These are phyloP conservation scores for Thecaphora frezii DNA, from an alignment of 1,284 basidiomycete species.

Conservation along the genomic window DNA sequence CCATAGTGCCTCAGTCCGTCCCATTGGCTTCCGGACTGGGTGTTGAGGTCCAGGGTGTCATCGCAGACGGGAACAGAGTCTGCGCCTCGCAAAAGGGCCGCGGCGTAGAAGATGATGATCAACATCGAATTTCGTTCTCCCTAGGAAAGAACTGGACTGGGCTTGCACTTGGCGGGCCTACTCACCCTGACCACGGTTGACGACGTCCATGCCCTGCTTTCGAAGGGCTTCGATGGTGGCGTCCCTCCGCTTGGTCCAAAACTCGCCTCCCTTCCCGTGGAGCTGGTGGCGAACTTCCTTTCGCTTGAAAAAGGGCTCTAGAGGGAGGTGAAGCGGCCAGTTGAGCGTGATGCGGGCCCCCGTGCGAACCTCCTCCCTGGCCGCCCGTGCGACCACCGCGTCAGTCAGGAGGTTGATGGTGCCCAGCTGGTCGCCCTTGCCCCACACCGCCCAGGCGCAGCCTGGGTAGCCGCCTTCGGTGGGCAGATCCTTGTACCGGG, in stretches of 20 bases:
- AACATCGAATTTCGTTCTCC: conserved; percentile 1
- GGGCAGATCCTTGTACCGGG: conserved; percentile 38
- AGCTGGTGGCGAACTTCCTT: conserved; percentile 30
- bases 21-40: conserved; percentile 75
- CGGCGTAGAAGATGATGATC: background rate
- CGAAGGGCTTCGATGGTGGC: conserved; percentile 13
- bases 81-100: background rate
- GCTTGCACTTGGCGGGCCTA: no score
- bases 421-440: conserved; percentile 70
- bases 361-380: conserved; percentile 67
- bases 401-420: conserved; percentile 72
- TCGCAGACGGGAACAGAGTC: conserved; percentile 35
- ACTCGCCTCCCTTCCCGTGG: conserved; percentile 25
- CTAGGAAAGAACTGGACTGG: no score
- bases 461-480: conserved; percentile 42
- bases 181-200: conserved; percentile 13
- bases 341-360: conserved; percentile 38
- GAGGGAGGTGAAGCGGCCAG: conserved; percentile 46
- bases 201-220: conserved; percentile 11
- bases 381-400: conserved; percentile 67
- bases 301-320: conserved; percentile 42
- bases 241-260: conserved; percentile 18
- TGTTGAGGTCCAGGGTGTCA: conserved; percentile 65
- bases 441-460: conserved; percentile 72
- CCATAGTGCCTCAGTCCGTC: conserved; percentile 64